A percentile compares a stretch with the other conserved stretches of the same genome.
Evolutionary conservation across 371 early-diverging fungal genomes (phyloP).

Genomic region (Actinomucor elegans): DNA sequence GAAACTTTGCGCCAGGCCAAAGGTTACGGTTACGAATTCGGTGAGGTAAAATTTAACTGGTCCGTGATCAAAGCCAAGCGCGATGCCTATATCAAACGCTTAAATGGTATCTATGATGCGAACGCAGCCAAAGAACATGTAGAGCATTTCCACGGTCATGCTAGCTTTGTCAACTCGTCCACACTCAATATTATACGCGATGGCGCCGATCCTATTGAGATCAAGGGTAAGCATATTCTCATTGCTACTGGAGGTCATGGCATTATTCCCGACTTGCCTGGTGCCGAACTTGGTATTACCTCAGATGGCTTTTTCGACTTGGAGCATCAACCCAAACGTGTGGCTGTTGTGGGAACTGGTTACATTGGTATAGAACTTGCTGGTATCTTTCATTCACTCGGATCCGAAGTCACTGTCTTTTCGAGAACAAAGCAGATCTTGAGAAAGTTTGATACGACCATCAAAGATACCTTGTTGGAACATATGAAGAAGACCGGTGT

Average conservation of each 20-base stretch:
- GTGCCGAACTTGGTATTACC: constrained; percentile 84
- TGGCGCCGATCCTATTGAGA: constrained; percentile 23
- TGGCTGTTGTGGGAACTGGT: constrained; percentile 83
- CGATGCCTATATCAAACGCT: constrained; percentile 89
- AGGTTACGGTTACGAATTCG: constrained; percentile 79
- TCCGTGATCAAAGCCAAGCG: constrained; percentile 77
- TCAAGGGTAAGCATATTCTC: constrained; percentile 76
- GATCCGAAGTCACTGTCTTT: constrained; percentile 80
- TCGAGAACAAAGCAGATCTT: constrained; percentile 83
- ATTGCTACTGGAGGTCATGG: constrained; percentile 84
- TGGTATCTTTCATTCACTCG: constrained; percentile 87
- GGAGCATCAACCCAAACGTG: constrained; percentile 84
- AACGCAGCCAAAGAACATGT: constrained; percentile 85
- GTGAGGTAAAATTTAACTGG: constrained; percentile 26
- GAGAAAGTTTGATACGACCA: constrained; percentile 83
- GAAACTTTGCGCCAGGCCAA: constrained; percentile 83
- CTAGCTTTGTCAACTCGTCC: constrained; percentile 71
- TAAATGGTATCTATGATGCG: constrained; percentile 92
- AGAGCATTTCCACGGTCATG: constrained; percentile 79
- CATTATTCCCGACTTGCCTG: constrained; percentile 70
- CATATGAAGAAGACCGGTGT: constrained; percentile 72
- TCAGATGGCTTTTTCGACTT: constrained; percentile 96
- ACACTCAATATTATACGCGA: constrained; percentile 61
- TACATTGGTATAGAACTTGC: constrained; percentile 96
- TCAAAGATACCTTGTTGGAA: constrained; percentile 76